Conservation (phyloP, 2,329 filamentous ascomycete species). For the Exophiala sp. region DNA sequence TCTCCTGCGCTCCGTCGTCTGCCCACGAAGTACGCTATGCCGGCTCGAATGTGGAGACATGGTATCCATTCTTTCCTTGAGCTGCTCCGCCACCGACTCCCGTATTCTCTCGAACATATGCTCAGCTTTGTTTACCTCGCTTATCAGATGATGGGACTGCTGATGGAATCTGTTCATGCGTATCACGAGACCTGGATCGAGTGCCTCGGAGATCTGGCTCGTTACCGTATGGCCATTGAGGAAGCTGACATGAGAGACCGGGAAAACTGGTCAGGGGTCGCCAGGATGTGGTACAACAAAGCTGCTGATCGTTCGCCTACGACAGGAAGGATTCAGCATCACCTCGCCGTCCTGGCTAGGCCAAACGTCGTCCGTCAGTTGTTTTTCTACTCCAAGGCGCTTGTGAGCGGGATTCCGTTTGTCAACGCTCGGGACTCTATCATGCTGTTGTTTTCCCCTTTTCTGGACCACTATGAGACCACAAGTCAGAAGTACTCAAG, state of each 20-base stretch:
- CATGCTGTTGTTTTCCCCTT: conserved; percentile 52
- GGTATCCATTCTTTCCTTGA: conserved; percentile 86
- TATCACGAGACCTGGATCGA: conserved; percentile 94
- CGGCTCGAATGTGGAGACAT: conserved; percentile 91
- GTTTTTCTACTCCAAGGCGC: conserved; percentile 58
- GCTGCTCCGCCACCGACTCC: conserved; percentile 68
- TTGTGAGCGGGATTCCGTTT: conserved; percentile 55
- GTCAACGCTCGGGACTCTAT: conserved; percentile 56
- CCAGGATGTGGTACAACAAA: conserved; percentile 78
- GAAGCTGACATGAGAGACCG: conserved; percentile 71
- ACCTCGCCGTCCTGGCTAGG: conserved; percentile 67
- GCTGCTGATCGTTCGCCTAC: conserved; percentile 73
- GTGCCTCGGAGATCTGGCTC: conserved; percentile 78
- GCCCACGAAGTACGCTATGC: conserved; percentile 83
- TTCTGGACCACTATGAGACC: conserved; percentile 41
- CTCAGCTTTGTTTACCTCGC: conserved; percentile 82
- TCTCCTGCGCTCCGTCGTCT: conserved; percentile 64
- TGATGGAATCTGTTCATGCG: conserved; percentile 78
- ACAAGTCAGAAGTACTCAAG: conserved; percentile 29
- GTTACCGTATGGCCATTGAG: conserved; percentile 90
- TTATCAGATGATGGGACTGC: conserved; percentile 82
- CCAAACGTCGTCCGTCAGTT: conserved; percentile 53
- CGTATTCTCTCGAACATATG: conserved; percentile 81
- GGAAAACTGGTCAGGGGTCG: conserved; percentile 78
- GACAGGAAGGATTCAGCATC: conserved; percentile 79